These are phyloP conservation scores for Mycena galopus DNA, from an alignment of 768 basidiomycete genomes.

Conservation along the genomic window DNA sequence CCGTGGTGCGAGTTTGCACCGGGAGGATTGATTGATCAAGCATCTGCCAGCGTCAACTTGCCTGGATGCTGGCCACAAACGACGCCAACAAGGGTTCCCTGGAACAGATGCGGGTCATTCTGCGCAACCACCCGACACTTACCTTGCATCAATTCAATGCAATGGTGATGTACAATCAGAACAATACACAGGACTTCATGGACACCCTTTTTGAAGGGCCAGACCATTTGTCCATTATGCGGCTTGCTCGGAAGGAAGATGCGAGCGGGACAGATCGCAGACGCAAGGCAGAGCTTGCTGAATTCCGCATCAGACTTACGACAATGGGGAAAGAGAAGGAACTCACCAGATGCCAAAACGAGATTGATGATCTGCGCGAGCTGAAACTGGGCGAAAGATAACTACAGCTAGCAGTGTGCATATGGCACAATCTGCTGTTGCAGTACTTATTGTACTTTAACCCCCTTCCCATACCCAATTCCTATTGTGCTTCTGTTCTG, in stretches of 20 bases:
- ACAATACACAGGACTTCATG: slow-evolving; percentile 18
- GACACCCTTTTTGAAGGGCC: background rate
- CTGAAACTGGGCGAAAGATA: too few relatives aligned
- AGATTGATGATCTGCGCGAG: slow-evolving; percentile 1
- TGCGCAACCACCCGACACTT: background rate
- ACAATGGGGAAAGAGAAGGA: background rate
- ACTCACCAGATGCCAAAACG: slow-evolving; percentile 2
- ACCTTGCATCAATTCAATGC: slow-evolving; percentile 10
- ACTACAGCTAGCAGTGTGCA: too few relatives aligned
- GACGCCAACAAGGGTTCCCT: background rate
- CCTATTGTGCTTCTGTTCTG: too few relatives aligned
- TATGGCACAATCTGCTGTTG: too few relatives aligned
- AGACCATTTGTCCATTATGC: slow-evolving; percentile 11
- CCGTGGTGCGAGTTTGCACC: background rate
- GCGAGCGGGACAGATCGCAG: background rate
- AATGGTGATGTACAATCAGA: background rate
- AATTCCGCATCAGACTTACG: background rate
- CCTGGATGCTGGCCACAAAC: background rate
- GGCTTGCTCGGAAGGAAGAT: background rate
- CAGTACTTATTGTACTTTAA: too few relatives aligned
- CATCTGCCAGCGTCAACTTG: background rate
- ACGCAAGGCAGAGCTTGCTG: background rate
- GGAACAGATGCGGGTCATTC: background rate
- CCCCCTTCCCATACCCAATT: too few relatives aligned
- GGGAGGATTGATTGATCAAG: background rate